Percentiles rank a stretch among this genome's conserved stretches.
phyloP scores from a whole-genome alignment of 2,329 filamentous ascomycete genomes.

The Acarospora socialis region DNA sequence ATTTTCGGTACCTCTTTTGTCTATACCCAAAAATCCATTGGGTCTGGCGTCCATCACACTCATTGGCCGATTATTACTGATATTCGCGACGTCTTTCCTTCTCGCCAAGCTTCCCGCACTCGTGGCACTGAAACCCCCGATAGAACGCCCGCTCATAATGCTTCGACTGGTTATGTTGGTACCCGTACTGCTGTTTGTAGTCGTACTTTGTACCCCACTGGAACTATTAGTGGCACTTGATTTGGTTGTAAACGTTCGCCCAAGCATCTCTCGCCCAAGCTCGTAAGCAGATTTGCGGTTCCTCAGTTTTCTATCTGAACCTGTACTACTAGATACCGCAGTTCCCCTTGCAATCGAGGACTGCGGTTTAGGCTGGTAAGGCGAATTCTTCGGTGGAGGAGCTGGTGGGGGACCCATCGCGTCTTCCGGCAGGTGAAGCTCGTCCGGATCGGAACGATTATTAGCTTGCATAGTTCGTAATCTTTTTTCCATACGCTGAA shows the following conservation, averaged over 20 bases:
- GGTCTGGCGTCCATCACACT: constrained; percentile 28
- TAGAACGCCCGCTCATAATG: constrained; percentile 86
- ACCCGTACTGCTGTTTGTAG: constrained; percentile 50
- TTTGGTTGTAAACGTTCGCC: constrained; percentile 75
- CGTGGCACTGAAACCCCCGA: constrained; percentile 81
- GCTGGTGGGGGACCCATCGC: constrained; percentile 41
- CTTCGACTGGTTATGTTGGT: constrained; percentile 70
- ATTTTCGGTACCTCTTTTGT: constrained; percentile 16
- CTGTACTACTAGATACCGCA: constrained; percentile 13
- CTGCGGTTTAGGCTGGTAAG: constrained; percentile 26
- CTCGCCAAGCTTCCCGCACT: constrained; percentile 87
- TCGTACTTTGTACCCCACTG: constrained; percentile 52
- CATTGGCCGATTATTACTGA: constrained; percentile 27
- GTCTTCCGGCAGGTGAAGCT: constrained; percentile 37
- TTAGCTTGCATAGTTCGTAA: constrained; percentile 54
- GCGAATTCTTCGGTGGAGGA: constrained; percentile 44
- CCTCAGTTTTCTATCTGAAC: constrained; percentile 23
- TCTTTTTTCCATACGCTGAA: constrained; percentile 79
- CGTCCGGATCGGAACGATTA: constrained; percentile 27
- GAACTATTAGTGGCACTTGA: constrained; percentile 72
- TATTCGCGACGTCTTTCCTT: constrained; percentile 38
- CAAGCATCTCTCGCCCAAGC: constrained; percentile 52
- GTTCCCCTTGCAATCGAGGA: constrained; percentile 26
- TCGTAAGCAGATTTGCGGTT: constrained; percentile 51
- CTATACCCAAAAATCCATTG: constrained; percentile 25